Base-by-base conservation (phyloP, 2,329 filamentous ascomycete species). In the Verticillium longisporum region DNA sequence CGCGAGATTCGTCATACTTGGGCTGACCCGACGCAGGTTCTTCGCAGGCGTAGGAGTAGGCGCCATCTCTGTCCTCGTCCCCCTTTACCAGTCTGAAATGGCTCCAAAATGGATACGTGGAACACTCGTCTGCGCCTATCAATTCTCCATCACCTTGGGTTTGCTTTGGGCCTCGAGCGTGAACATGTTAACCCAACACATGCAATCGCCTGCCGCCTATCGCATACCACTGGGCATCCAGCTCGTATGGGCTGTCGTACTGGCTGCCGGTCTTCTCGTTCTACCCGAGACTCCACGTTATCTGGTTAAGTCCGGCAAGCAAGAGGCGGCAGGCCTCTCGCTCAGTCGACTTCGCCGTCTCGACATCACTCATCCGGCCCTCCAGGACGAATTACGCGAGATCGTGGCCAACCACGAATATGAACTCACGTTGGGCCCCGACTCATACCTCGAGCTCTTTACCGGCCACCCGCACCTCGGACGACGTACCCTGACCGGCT, bases 51-150 rank as follows among this genome's bases (percentile, higher is more conserved):
- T 90, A 36, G 89, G 89, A 66, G 88, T 92, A 18, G 89, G 88
- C 53, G 78, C 84, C 60, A 83, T 91, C 55, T 90, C 87, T 11
- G 85, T 89, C 15, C 79, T 89, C 58, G 86, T 92, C 45, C 89
- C 89, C n/a, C 77, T 93, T 9, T 93, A 92, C 72, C 89, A 92
- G 73, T 92, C 89, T 1, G 90, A 92, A 75, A 92, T 91, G 79
- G 87, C 89, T 0, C 90, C 90, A 2, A 91, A 91, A 77, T 92
- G 89, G 89, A 90, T 93, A 69, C 82, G 90, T 73, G 90, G 90
- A 66, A 86, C 87, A 3, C 80, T 92, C 9, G 88, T 92, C 60
- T 90, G 88, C 70, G 84, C 86, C 58, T 92, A 92, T 72, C 88
- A 93, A 74, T 78, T 91, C 33, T 89, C 88, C 55, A 92, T 92